A percentile compares a stretch with the other conserved stretches of the same genome.
These are phyloP conservation scores for Daedaleopsis nitida DNA, from an alignment of 768 basidiomycete genomes.

Conservation along the genomic window DNA sequence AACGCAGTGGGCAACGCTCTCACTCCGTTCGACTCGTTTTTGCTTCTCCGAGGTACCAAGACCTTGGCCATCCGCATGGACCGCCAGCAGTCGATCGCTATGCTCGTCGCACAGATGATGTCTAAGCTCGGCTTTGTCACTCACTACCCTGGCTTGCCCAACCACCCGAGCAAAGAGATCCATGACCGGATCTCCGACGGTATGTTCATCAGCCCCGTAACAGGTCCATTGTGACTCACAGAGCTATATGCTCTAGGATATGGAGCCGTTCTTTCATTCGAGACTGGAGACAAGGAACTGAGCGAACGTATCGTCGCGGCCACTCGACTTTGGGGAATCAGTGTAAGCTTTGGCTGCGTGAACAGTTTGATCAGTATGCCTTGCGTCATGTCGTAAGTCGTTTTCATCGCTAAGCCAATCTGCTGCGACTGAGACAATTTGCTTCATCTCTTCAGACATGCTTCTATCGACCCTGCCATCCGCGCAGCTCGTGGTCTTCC, in stretches of 20 bases:
- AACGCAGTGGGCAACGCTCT: conserved; percentile 94
- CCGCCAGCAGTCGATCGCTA: conserved; percentile 82
- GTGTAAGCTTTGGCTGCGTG: conserved; percentile 96
- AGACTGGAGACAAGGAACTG: conserved; percentile 86
- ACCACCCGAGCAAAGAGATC: conserved; percentile 83
- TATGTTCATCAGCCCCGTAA: background rate
- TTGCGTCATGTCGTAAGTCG: conserved; percentile 99
- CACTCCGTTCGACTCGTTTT: conserved; percentile 94
- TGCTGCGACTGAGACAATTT: conserved; percentile 1
- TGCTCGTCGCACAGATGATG: conserved; percentile 86
- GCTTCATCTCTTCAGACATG: conserved; percentile 62
- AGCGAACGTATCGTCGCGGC: conserved; percentile 93
- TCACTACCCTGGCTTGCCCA: conserved; percentile 86
- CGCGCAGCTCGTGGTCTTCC: conserved; percentile 96
- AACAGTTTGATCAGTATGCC: conserved; percentile 99
- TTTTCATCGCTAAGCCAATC: background rate
- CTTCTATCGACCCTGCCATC: conserved; percentile 94
- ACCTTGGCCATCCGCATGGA: conserved; percentile 97
- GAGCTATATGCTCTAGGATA: conserved; percentile 36
- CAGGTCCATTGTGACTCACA: background rate
- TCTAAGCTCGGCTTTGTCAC: conserved; percentile 83
- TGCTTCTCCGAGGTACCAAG: conserved; percentile 93
- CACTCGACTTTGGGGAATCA: conserved; percentile 95
- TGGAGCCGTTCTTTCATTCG: conserved; percentile 93
- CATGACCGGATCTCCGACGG: conserved; percentile 91